Conservation (phyloP, 2,329 filamentous ascomycete genomes). For the Colletotrichum tropicicola region DNA sequence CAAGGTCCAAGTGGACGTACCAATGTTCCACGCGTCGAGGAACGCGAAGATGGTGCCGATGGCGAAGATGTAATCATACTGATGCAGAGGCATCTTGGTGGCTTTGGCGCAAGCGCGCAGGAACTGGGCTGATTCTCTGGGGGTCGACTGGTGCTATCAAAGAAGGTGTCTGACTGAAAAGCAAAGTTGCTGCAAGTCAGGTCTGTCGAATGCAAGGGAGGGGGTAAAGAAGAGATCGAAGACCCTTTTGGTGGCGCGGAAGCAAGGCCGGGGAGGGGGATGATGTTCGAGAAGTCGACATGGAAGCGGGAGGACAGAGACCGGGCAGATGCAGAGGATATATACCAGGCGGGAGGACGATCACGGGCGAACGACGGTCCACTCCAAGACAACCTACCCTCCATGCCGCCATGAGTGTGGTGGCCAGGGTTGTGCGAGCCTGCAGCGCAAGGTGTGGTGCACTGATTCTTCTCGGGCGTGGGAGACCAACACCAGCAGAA, state of each 20-base stretch:
- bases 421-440: not conserved
- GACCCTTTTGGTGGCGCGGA: slow-evolving; percentile 9
- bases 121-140: not conserved
- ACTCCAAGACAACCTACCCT: not conserved
- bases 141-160: not conserved
- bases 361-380: not conserved
- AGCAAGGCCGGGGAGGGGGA: slow-evolving; percentile 13
- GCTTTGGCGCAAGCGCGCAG: not conserved
- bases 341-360: slow-evolving; percentile 12
- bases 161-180: not conserved
- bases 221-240: slow-evolving; percentile 1
- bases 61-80: slow-evolving; percentile 72
- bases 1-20: slow-evolving; percentile 39
- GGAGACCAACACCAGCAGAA: slow-evolving; percentile 11
- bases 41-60: slow-evolving; percentile 72
- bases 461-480: not conserved
- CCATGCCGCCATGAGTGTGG: not conserved
- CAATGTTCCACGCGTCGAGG: slow-evolving; percentile 74
- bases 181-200: not conserved
- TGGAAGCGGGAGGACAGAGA: not conserved
- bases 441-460: not conserved
- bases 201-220: not conserved
- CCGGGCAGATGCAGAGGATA: slow-evolving; percentile 6
- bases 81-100: slow-evolving; percentile 44
- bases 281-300: slow-evolving; percentile 24